A percentile compares a stretch with the other conserved stretches of the same genome.
Conservation (phyloP, 108 stramenopile species). For the Epipyxis sp. region DNA sequence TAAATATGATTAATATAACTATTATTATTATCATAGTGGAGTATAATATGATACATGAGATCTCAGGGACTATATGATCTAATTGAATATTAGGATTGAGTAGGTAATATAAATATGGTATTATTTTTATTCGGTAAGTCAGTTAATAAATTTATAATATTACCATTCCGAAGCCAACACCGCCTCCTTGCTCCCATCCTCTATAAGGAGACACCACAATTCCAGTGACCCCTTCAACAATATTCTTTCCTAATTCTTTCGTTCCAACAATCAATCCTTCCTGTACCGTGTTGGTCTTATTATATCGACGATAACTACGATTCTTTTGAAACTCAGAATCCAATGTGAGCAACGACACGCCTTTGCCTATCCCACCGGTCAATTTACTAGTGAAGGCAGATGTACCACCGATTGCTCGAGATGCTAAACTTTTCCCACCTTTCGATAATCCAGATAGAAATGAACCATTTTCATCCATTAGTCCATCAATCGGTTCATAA, state of each 20-base stretch:
- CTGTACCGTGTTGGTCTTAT: neutral
- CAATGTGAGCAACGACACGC: slow-evolving; percentile 26
- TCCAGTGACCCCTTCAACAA: slow-evolving; percentile 25
- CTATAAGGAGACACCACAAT: slow-evolving; percentile 13
- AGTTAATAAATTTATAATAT: too few species aligned
- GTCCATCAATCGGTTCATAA: slow-evolving; percentile 20
- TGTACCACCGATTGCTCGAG: slow-evolving; percentile 25
- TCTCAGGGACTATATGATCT: too few species aligned
- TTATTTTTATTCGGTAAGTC: too few species aligned
- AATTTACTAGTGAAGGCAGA: neutral
- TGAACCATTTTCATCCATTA: slow-evolving; percentile 4
- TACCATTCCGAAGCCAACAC: slow-evolving; percentile 19
- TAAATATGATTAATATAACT: too few species aligned
- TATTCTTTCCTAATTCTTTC: slow-evolving; percentile 14
- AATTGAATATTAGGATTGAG: too few species aligned
- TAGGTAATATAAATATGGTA: too few species aligned
- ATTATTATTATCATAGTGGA: too few species aligned
- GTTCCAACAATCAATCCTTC: slow-evolving; percentile 20
- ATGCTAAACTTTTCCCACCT: slow-evolving; percentile 21
- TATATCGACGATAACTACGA: neutral
- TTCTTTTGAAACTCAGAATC: slow-evolving; percentile 16
- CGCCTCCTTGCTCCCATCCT: slow-evolving; percentile 23
- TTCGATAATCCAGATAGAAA: slow-evolving; percentile 16
- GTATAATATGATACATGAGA: too few species aligned
- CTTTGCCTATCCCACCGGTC: slow-evolving; percentile 23